Base-by-base conservation (phyloP, 106 monocot species). In the Acanthochlamys bracteata region DNA sequence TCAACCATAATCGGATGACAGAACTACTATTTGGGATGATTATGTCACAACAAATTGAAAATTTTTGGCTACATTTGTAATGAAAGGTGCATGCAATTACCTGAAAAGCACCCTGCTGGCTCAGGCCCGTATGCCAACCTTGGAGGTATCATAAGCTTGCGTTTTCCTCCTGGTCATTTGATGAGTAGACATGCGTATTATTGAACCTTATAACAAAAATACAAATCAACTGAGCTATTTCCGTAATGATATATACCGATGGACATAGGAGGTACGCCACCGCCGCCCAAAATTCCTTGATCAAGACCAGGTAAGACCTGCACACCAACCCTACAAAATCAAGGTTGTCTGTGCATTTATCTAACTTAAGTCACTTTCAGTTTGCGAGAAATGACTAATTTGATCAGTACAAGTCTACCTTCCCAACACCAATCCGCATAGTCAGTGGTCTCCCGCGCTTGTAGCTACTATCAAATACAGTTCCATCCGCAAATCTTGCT, bases 21-120 rank as follows among this genome's bases (percentile, higher is more conserved):
- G 1, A 9, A 3, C 49, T 1, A 12, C 49, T 49, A 17, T 49
- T 49, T 45, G 9, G 17, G 10, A 12, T 17, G 4, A 12, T 49
- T 9, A 17, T 10, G 49, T 17, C 43, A 17, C 49, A 33, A 2
- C 10, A 49, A 1, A 12, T 14, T 1, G 49, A 49, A 49, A 10
- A 49, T 1, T 17, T 17, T 10, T 49, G 49, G 9, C 17, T 4
- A 9, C 43, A 49, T 17, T 9, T 3, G 15, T 14, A 49, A 17
- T 14, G 4, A 49, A 49, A 49, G 9, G 4, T 24, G 57, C 24
- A 42, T 14, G 49, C 10, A n/a, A 25, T 73, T 40, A 88, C 93
- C 93, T 79, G 78, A 77, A 74, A 93, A 93, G 69, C 93, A 93
- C 58, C 93, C 93, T 42, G 81, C 93, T 57, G 93, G 89, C 74